These are phyloP conservation scores for Eucalyptus guilfoylei DNA, from an alignment of 345 rosid species.

Conservation along the genomic window DNA sequence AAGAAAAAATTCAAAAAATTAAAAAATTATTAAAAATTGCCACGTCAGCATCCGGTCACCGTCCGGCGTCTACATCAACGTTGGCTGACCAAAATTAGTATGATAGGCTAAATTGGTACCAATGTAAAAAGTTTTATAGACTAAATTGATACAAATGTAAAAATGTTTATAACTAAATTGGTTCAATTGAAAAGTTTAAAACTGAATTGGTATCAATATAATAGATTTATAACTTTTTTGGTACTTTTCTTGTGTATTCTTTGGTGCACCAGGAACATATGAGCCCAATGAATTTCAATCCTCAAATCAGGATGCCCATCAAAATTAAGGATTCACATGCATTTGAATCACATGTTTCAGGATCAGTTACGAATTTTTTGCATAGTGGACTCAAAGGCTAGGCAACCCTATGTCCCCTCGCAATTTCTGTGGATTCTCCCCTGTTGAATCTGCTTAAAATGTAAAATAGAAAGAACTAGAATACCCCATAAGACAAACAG, in stretches of 20 bases:
- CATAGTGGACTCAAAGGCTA: not conserved
- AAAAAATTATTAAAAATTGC: too few relatives aligned
- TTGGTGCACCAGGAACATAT: not conserved
- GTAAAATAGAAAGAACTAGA: not conserved
- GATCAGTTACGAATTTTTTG: too few relatives aligned
- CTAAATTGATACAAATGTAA: too few relatives aligned
- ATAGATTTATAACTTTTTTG: accelerated
- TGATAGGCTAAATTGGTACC: accelerated
- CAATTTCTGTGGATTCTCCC: not conserved
- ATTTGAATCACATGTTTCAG: not conserved
- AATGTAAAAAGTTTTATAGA: too few relatives aligned
- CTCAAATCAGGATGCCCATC: accelerated
- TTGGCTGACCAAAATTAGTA: accelerated
- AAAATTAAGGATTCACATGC: not conserved
- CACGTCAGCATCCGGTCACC: accelerated
- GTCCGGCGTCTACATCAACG: accelerated
- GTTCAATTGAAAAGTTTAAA: accelerated
- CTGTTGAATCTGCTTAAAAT: not conserved
- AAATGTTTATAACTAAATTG: too few relatives aligned
- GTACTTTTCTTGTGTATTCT: accelerated
- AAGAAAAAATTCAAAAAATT: too few relatives aligned
- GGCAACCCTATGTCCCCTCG: not conserved
- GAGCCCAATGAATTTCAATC: not conserved
- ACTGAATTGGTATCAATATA: accelerated
- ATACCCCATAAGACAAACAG: not conserved